A percentile compares a stretch with the other conserved stretches of the same genome.
These are phyloP conservation scores for Reutealis trisperma DNA, from an alignment of 345 rosid species.

Conservation along the genomic window DNA sequence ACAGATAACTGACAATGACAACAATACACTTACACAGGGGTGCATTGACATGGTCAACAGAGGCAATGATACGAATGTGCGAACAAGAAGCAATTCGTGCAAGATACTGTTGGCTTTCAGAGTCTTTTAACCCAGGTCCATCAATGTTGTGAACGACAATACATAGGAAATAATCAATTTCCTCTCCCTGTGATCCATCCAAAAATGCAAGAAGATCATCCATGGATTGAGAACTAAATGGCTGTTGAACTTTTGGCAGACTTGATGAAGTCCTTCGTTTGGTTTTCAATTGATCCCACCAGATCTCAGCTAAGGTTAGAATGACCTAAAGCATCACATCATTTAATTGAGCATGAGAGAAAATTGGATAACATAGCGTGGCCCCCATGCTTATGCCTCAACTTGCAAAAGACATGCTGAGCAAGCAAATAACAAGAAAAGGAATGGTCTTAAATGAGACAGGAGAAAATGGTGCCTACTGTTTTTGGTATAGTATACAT, in stretches of 20 bases:
- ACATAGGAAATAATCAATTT: constrained; percentile 58
- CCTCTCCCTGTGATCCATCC: constrained; percentile 47
- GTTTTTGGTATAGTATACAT: background rate
- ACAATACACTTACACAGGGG: constrained; percentile 62
- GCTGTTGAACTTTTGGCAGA: constrained; percentile 51
- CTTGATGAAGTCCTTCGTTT: constrained; percentile 37
- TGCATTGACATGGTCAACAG: constrained; percentile 88
- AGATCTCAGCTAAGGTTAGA: constrained; percentile 61
- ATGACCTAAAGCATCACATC: constrained; percentile 48
- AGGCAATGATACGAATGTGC: constrained; percentile 69
- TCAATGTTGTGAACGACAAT: constrained; percentile 82
- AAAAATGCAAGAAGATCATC: constrained; percentile 73
- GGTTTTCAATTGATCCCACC: constrained; percentile 60
- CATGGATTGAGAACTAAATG: constrained; percentile 60
- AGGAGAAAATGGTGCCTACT: background rate
- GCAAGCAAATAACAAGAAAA: background rate
- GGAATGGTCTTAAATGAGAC: background rate
- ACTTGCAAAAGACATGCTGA: background rate
- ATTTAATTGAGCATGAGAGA: background rate
- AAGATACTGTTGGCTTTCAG: constrained; percentile 76
- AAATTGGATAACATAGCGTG: background rate
- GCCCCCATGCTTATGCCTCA: background rate
- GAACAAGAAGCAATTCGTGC: constrained; percentile 82
- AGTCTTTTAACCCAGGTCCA: constrained; percentile 81
- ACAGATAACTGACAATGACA: background rate